Base-by-base conservation (phyloP, 331 rosid genomes). In the Quercus phellos region DNA sequence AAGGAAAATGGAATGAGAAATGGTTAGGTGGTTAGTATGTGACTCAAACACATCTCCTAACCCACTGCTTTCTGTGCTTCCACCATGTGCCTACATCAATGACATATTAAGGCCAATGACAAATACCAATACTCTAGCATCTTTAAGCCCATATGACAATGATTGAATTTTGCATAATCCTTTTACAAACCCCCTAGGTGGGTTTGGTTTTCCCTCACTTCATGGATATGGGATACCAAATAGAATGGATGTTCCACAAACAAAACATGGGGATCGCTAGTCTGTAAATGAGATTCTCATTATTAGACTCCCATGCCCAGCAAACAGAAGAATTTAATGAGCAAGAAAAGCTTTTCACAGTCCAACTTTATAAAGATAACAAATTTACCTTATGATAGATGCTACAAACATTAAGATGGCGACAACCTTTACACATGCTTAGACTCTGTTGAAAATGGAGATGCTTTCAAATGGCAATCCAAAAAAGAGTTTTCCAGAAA, bases 391-490 rank as follows among this genome's bases (percentile, higher is more conserved):
- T 94, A 66, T 94, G 96, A 87, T 89, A 94, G 81, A 89, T 85
- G 85, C 88, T 88, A 78, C 98, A 94, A 56, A 85, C 93, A 86
- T 80, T 83, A 77, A 90, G 94, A 92, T 94, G 98, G 80, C 98
- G 97, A 74, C 98, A 94, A 69, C 97, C 90, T 85, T 80, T 88
- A 85, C 97, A 94, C 75, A 88, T 85, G 86, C 82, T 84, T 22
- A 77, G 85, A 87, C 89, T 88, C 98, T 94, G 75, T 78, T 76
- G 70, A 77, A 80, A 83, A 55, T 78, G 63, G 64, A 38, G 64
- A 76, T 77, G 82, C 72, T 16, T 29, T 51, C 75, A 79, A 70
- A 38, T 22, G 59, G 13, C n/a, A 72, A 51, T 76, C 70, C 12
- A 27, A 72, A 64, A 26, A 78, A 55, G 70, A 76, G 68, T 60